These are phyloP conservation scores for Lactifluus echinatus DNA, from an alignment of 768 basidiomycete species.

Conservation along the genomic window DNA sequence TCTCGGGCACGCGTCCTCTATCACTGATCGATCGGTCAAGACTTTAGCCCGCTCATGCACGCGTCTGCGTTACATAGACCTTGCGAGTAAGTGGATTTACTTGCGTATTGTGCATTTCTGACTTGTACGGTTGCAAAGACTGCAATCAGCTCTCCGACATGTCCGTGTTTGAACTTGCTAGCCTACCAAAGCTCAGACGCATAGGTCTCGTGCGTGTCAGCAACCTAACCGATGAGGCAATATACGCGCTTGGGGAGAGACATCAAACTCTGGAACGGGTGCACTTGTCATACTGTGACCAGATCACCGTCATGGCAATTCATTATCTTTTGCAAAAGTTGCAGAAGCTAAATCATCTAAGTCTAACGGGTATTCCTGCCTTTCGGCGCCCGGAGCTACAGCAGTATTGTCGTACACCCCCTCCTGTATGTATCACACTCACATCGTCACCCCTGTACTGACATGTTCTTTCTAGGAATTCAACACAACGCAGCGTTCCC, in stretches of 20 bases:
- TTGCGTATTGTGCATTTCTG: conserved; percentile 8
- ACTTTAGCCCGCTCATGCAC: conserved; percentile 81
- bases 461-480: conserved; percentile 56
- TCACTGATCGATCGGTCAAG: conserved; percentile 84
- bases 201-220: conserved; percentile 91
- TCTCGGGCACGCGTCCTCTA: conserved; percentile 81
- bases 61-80: conserved; percentile 87
- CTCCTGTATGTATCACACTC: conserved; percentile 47
- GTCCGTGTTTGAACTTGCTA: conserved; percentile 86
- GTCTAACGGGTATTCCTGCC: conserved; percentile 91
- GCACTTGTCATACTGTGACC: conserved; percentile 95
- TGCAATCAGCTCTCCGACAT: conserved; percentile 85
- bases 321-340: conserved; percentile 84
- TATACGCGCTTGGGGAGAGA: conserved; percentile 80
- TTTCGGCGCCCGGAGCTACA: conserved; percentile 83
- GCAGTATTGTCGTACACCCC: conserved; percentile 82
- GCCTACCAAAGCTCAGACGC: conserved; percentile 81
- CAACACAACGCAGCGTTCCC: conserved; percentile 75
- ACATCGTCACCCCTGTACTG: neutral
- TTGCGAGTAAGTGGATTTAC: conserved; percentile 64
- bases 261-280: conserved; percentile 88
- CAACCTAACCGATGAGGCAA: conserved; percentile 89
- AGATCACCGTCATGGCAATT: conserved; percentile 85
- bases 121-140: conserved; percentile 37
- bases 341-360: conserved; percentile 88